Conservation (phyloP, 2,329 filamentous ascomycete genomes). For the Chrysosphaeria jannelii region DNA sequence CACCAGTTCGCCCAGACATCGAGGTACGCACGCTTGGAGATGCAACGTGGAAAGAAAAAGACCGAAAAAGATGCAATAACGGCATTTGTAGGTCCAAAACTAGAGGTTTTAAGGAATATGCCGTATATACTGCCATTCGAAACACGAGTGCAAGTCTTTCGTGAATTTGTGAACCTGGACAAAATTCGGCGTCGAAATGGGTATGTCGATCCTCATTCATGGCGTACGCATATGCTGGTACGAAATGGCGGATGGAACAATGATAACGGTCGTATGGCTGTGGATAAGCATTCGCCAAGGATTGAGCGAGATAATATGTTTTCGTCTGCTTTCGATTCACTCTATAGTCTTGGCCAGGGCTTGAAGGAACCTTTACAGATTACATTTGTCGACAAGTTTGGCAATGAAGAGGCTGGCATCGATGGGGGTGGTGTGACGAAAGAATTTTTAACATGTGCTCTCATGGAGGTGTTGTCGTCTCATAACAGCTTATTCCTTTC, state of each 20-base stretch:
- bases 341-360: conserved; percentile 51
- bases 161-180: conserved; percentile 70
- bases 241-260: conserved; percentile 7
- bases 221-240: conserved; percentile 31
- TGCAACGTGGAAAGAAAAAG: conserved; percentile 33
- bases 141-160: conserved; percentile 72
- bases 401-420: conserved; percentile 66
- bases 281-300: conserved; percentile 39
- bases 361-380: conserved; percentile 92
- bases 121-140: conserved; percentile 89
- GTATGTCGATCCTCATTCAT: conserved; percentile 39
- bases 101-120: conserved; percentile 85
- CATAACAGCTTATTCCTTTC: conserved; percentile 38
- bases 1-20: conserved; percentile 25
- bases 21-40: conserved; percentile 31
- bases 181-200: conserved; percentile 41
- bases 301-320: conserved; percentile 59
- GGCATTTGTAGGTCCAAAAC: conserved; percentile 52
- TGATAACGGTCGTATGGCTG: conserved; percentile 9
- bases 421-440: conserved; percentile 94
- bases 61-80: conserved; percentile 39
- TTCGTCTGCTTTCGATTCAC: conserved; percentile 57
- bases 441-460: conserved; percentile 77
- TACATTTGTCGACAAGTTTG: conserved; percentile 80
- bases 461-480: conserved; percentile 48